Evolutionary conservation across 768 basidiomycete species (phyloP).

Genomic region (Thelephora ganbajun): DNA sequence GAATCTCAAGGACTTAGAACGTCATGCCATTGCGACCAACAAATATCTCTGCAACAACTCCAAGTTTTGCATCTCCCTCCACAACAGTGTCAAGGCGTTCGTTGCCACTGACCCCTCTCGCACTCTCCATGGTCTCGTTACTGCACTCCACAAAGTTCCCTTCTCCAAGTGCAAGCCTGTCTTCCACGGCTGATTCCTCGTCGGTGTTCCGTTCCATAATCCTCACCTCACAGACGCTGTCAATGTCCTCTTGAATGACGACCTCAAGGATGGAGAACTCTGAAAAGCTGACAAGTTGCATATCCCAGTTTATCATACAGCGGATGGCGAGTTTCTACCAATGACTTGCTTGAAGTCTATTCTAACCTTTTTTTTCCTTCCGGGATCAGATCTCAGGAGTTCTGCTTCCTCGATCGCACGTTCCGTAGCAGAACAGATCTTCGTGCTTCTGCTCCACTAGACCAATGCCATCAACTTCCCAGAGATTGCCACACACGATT

Average conservation of each 20-base stretch:
- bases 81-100: conserved; percentile 84
- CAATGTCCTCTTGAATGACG: conserved; percentile 61
- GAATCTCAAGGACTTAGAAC: conserved; percentile 56
- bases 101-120: conserved; percentile 88
- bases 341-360: conserved; percentile 9
- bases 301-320: conserved; percentile 86
- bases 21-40: conserved; percentile 80
- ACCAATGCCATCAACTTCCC: conserved; percentile 80
- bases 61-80: conserved; percentile 72
- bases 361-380: conserved; percentile 2
- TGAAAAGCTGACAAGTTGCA: conserved; percentile 57
- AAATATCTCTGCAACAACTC: conserved; percentile 68
- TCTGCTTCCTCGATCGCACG: no score
- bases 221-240: conserved; percentile 63
- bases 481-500: conserved; percentile 80
- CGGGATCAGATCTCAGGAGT: conserved; percentile 88
- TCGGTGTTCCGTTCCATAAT: conserved; percentile 94
- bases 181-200: conserved; percentile 86
- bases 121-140: no score
- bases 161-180: no score
- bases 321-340: conserved; percentile 51
- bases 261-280: conserved; percentile 64
- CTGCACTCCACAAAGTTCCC: no score
- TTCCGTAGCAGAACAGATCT: conserved; percentile 88
- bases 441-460: conserved; percentile 89